Conservation (phyloP, 1,284 basidiomycete genomes). For the Chalciporus sp. region DNA sequence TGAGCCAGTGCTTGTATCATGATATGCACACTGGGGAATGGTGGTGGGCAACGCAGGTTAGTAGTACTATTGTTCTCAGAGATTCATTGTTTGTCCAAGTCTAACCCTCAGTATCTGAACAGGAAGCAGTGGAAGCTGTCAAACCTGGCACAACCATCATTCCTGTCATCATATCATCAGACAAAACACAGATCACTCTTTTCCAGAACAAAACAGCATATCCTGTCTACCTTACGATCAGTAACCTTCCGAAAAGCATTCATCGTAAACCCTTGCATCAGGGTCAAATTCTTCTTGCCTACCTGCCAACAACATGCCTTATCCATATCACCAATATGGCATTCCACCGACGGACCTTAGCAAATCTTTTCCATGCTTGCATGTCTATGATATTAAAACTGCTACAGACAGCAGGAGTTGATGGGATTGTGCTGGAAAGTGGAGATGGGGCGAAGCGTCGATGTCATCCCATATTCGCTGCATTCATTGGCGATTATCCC, state of each 20-base stretch:
- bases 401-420: conserved; percentile 27
- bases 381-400: conserved; percentile 33
- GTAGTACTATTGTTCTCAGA: not conserved
- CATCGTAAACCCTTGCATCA: conserved; percentile 35
- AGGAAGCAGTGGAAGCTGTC: no score
- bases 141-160: conserved; percentile 39
- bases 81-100: no score
- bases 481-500: conserved; percentile 28
- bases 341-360: conserved; percentile 25
- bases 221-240: conserved; percentile 46
- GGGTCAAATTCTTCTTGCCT: conserved; percentile 41
- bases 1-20: conserved; percentile 15
- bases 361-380: conserved; percentile 42
- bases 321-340: conserved; percentile 35
- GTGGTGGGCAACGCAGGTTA: conserved; percentile 43
- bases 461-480: conserved; percentile 33
- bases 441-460: conserved; percentile 7
- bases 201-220: conserved; percentile 44
- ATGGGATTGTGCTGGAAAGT: conserved; percentile 33
- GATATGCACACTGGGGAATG: conserved; percentile 33
- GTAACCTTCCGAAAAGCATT: conserved; percentile 38
- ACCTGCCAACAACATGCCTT: conserved; percentile 39
- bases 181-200: conserved; percentile 13
- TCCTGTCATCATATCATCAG: conserved; percentile 42
- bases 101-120: no score